phyloP scores from a whole-genome alignment of 306 rosid species.

The Mucuna pruriens region DNA sequence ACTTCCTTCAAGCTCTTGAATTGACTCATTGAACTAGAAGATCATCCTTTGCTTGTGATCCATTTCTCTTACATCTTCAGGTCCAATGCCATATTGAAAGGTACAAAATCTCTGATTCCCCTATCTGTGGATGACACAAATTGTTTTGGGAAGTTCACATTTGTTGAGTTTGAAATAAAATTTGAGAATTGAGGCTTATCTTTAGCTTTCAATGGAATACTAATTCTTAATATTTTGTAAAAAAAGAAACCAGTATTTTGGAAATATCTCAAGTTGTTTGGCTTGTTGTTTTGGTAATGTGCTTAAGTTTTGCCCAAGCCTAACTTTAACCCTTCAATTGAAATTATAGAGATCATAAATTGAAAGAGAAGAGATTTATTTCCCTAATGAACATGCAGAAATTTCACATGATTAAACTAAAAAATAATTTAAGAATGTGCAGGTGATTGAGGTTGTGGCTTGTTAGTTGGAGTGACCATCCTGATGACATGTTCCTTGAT shows the following conservation, averaged over 20 bases:
- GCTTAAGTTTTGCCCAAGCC: neutral
- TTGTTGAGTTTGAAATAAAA: slow-evolving; percentile 5
- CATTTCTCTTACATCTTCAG: neutral
- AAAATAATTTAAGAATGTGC: neutral
- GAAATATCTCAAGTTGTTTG: neutral
- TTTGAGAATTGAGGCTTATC: slow-evolving; percentile 8
- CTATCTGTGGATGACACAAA: neutral
- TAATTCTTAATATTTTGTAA: neutral
- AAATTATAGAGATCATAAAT: neutral
- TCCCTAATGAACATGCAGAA: neutral
- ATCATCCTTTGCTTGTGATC: slow-evolving; percentile 13
- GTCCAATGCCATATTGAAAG: neutral
- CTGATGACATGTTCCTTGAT: neutral
- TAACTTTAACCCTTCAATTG: neutral
- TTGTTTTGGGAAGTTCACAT: neutral
- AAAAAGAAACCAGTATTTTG: neutral
- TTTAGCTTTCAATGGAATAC: neutral
- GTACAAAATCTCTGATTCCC: slow-evolving; percentile 5
- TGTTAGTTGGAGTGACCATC: neutral
- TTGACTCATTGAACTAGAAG: slow-evolving; percentile 23
- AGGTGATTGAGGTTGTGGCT: neutral
- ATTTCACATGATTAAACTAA: neutral
- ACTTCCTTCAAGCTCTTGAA: neutral
- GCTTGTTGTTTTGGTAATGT: neutral
- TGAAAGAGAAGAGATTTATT: neutral